Evolutionary conservation across 2,329 filamentous ascomycete genomes (phyloP), one percentile per base, ranked within the genome.

Genomic region (Verticillium albo-atrum): DNA sequence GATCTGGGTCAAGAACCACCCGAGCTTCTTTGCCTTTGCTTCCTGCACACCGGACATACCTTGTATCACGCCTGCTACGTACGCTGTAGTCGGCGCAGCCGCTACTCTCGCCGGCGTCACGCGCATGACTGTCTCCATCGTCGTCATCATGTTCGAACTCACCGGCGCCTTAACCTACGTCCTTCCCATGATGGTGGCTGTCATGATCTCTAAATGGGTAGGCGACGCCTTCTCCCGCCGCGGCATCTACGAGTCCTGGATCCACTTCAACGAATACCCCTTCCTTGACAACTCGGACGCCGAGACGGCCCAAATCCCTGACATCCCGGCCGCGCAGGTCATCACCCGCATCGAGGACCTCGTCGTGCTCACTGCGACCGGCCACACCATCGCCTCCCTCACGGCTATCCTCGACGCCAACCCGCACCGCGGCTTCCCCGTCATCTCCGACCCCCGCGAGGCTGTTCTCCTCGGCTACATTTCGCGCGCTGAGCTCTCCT

Each of bases 61-160:
- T 7, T 99, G 95, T 75, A 87, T 99, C 56, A 97, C 91, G 0
- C 94, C 95, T 0, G 95, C 94, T 15, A 96, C 94, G 1, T 99
- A 99, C 71, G 95, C 95, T 63, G 96, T 99, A 68, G 90, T 99
- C 62, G 95, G 95, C 34, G 95, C 95, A 1, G 94, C 95, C 0
- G 93, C 95, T 4, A 92, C 94, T n/a, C 85, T 99, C 2, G 91
- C 91, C 6, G 95, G 95, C 54, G 92, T 96, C 35, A 98, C 94
- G 20, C 87, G 94, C 66, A 96, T 99, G 88, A 99, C 95, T 0
- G 92, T 97, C 12, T 97, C 93, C 14, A 97, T 99, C 65, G 94
- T 99, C 4, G 95, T 98, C 68, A 99, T 99, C 77, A 97, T 97
- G 90, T 99, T 99, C 70, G 95, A 99, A 78, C 87, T 99, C 59